Evolutionary conservation across 2,329 filamentous ascomycete genomes (phyloP).

Genomic region (Mycogone perniciosa): DNA sequence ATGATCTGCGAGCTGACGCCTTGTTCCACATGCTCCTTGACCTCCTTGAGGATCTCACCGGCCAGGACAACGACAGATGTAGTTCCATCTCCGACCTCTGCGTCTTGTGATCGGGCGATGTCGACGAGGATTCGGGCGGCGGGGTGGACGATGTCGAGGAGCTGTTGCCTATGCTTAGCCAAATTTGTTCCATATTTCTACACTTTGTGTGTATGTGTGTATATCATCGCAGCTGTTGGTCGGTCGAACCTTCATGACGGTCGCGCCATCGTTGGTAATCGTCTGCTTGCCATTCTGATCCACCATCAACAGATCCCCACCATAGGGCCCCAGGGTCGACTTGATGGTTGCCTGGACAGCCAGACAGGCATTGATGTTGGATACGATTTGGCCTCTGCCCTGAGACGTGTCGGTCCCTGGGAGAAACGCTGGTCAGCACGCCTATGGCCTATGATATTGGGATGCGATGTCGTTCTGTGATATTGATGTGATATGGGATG

Average conservation of each 20-base stretch:
- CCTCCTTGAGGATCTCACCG: slow-evolving; percentile 95
- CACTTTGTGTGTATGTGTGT: not conserved
- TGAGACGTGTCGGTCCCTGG: slow-evolving; percentile 94
- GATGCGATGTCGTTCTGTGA: slow-evolving; percentile 10
- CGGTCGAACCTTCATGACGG: slow-evolving; percentile 83
- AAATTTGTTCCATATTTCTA: not conserved
- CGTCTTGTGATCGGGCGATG: slow-evolving; percentile 97
- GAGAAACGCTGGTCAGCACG: not conserved
- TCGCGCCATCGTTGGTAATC: slow-evolving; percentile 98
- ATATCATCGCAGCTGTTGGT: not conserved
- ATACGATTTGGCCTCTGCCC: slow-evolving; percentile 91
- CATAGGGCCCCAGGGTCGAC: slow-evolving; percentile 91
- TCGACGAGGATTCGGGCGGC: slow-evolving; percentile 96
- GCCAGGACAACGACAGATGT: slow-evolving; percentile 95
- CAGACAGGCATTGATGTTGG: slow-evolving; percentile 97
- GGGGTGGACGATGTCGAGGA: slow-evolving; percentile 97
- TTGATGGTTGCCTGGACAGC: slow-evolving; percentile 95
- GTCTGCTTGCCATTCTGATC: slow-evolving; percentile 94
- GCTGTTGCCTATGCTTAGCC: slow-evolving; percentile 40
- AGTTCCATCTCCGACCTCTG: slow-evolving; percentile 96
- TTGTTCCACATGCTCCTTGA: slow-evolving; percentile 93
- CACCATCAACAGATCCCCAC: slow-evolving; percentile 91
- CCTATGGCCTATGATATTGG: not conserved
- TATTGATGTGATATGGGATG: slow-evolving; percentile 12
- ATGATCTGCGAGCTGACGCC: slow-evolving; percentile 96